A percentile compares a stretch with the other conserved stretches of the same genome.
Evolutionary conservation across 352 stramenopile genomes (phyloP).

Genomic region (Phytophthora pluvialis): DNA sequence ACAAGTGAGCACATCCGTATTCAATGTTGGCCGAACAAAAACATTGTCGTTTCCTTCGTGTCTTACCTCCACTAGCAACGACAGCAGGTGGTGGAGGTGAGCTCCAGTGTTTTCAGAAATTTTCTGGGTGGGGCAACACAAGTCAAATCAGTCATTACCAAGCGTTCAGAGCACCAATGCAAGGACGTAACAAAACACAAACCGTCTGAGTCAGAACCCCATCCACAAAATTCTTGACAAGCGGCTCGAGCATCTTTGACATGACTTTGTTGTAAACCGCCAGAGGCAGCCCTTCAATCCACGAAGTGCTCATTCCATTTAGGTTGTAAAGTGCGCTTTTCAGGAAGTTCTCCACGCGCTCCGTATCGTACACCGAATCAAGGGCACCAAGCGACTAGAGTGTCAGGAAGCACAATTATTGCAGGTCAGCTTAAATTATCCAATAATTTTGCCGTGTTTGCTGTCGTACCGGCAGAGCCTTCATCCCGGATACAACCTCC

Average conservation of each 20-base stretch:
- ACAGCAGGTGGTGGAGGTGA: conserved; percentile 57
- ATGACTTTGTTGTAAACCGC: conserved; percentile 66
- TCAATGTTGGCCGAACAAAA: neutral
- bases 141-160: conserved; percentile 4
- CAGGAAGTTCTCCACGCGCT: conserved; percentile 60
- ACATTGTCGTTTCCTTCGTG: neutral
- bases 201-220: conserved; percentile 59
- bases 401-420: neutral
- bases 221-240: conserved; percentile 64
- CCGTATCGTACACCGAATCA: conserved; percentile 43
- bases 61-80: conserved; percentile 58
- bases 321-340: conserved; percentile 73
- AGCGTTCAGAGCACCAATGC: neutral
- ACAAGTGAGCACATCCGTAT: neutral
- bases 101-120: conserved; percentile 48
- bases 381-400: conserved; percentile 48
- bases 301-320: conserved; percentile 60
- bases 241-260: conserved; percentile 56
- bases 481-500: conserved; percentile 48
- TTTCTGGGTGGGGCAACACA: conserved; percentile 39
- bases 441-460: neutral
- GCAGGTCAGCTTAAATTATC: conserved; percentile 11
- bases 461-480: conserved; percentile 52
- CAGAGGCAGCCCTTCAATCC: conserved; percentile 62
- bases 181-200: neutral